These are phyloP conservation scores for Ceratobasidium sp. DNA, from an alignment of 1,284 basidiomycete genomes.

Conservation along the genomic window DNA sequence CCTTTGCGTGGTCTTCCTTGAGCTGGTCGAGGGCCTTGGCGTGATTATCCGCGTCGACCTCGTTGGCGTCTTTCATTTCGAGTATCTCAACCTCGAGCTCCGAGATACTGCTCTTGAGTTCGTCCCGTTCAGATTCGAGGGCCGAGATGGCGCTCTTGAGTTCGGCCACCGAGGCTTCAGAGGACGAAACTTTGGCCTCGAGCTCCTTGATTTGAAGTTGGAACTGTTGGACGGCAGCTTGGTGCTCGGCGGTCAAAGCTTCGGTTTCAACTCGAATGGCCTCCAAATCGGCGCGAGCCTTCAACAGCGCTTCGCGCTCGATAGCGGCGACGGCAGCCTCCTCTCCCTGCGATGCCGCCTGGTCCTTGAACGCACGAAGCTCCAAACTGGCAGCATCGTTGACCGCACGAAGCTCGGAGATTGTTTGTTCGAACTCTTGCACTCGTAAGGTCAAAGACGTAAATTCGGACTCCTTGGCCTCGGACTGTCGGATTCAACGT, in stretches of 20 bases:
- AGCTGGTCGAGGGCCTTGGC: constrained; percentile 57
- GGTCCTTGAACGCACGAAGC: constrained; percentile 57
- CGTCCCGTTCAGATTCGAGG: constrained; percentile 72
- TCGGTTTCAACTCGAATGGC: constrained; percentile 62
- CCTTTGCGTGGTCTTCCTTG: constrained; percentile 54
- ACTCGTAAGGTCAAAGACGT: constrained; percentile 11
- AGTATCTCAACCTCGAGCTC: constrained; percentile 80
- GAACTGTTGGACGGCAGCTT: constrained; percentile 57
- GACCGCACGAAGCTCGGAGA: constrained; percentile 23
- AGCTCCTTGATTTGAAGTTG: constrained; percentile 55
- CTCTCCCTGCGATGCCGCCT: constrained; percentile 52
- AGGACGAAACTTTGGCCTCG: constrained; percentile 45
- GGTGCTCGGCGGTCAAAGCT: constrained; percentile 59
- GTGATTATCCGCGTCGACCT: constrained; percentile 66
- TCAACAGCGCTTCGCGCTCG: constrained; percentile 68
- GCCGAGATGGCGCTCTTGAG: constrained; percentile 57
- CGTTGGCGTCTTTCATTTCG: constrained; percentile 74
- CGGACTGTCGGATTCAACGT: constrained; percentile 21
- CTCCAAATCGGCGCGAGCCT: constrained; percentile 67
- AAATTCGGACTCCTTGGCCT: constrained; percentile 16
- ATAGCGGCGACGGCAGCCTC: constrained; percentile 58
- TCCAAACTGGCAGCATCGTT: constrained; percentile 60
- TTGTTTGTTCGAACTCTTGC: constrained; percentile 14
- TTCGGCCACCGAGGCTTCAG: constrained; percentile 22
- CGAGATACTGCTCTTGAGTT: constrained; percentile 73